phyloP scores from a whole-genome alignment of 495 filamentous ascomycete species.

The Talaromyces wortmannii region DNA sequence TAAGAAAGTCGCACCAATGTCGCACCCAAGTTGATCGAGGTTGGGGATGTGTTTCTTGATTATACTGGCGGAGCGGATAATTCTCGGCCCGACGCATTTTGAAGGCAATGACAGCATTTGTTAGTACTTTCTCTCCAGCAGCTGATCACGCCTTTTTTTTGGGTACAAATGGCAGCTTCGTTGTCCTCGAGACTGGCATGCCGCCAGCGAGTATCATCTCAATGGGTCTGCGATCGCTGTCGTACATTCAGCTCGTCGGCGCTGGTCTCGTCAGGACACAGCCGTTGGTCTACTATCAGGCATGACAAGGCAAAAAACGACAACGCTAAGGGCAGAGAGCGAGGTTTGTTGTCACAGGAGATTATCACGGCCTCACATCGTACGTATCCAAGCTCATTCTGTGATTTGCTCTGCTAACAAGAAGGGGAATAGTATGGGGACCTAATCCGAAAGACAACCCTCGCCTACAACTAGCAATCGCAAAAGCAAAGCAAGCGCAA shows the following conservation, averaged over 20 bases:
- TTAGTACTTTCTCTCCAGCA: constrained; percentile 2
- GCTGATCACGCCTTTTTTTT: not conserved
- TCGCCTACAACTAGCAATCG: constrained; percentile 62
- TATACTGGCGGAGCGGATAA: constrained; percentile 7
- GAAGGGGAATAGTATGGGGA: constrained; percentile 46
- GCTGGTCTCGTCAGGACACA: constrained; percentile 62
- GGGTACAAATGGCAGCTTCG: not conserved
- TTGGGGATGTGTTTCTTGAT: not conserved
- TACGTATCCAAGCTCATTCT: constrained; percentile 14
- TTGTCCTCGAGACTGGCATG: constrained; percentile 6
- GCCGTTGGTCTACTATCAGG: constrained; percentile 88
- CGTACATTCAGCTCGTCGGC: constrained; percentile 46
- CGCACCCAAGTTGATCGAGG: constrained; percentile 1
- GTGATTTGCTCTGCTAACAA: not conserved
- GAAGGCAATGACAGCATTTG: constrained; percentile 7
- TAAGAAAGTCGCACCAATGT: constrained; percentile 1
- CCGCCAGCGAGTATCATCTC: constrained; percentile 4
- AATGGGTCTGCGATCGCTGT: constrained; percentile 11
- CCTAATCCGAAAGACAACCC: constrained; percentile 66
- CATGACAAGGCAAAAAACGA: constrained; percentile 88
- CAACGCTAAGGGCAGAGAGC: constrained; percentile 44
- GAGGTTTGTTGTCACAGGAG: constrained; percentile 41
- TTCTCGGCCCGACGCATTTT: constrained; percentile 8
- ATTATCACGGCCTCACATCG: constrained; percentile 49
- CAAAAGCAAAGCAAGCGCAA: constrained; percentile 75